Conservation (phyloP, 768 basidiomycete species). For the Lactarius tabidus region DNA sequence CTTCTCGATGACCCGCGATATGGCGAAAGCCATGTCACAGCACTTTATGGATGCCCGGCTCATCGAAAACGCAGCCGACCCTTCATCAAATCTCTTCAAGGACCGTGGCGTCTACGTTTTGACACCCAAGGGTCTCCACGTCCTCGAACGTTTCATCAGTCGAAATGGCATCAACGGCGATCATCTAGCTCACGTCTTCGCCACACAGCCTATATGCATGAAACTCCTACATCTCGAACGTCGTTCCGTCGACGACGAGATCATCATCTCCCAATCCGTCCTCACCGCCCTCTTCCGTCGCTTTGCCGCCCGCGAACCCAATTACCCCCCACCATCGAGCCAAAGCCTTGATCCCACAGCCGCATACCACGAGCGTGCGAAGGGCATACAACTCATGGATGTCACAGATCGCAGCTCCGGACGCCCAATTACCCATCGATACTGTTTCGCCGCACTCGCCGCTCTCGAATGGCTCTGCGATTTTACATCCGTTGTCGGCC, state of each 20-base stretch:
- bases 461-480: slow-evolving; percentile 98
- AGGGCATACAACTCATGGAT: slow-evolving; percentile 68
- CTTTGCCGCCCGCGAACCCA: slow-evolving; percentile 86
- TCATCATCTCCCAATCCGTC: slow-evolving; percentile 91
- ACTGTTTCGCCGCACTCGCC: slow-evolving; percentile 81
- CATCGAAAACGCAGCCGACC: slow-evolving; percentile 95
- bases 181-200: slow-evolving; percentile 85
- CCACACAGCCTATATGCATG: slow-evolving; percentile 92
- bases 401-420: slow-evolving; percentile 59
- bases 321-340: slow-evolving; percentile 54
- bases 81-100: slow-evolving; percentile 86
- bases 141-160: slow-evolving; percentile 98
- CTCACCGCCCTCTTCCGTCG: slow-evolving; percentile 93
- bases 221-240: slow-evolving; percentile 97
- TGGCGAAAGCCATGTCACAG: slow-evolving; percentile 99
- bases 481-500: slow-evolving; percentile 91
- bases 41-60: slow-evolving; percentile 99
- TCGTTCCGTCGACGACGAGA: slow-evolving; percentile 90
- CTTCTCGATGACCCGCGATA: slow-evolving; percentile 99
- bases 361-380: slow-evolving; percentile 76
- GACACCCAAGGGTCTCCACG: slow-evolving; percentile 97
- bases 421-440: slow-evolving; percentile 47
- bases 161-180: slow-evolving; percentile 98
- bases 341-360: slow-evolving; percentile 57
- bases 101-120: slow-evolving; percentile 94